phyloP scores from a whole-genome alignment of 805 yeast genomes.

The Candida anglica region DNA sequence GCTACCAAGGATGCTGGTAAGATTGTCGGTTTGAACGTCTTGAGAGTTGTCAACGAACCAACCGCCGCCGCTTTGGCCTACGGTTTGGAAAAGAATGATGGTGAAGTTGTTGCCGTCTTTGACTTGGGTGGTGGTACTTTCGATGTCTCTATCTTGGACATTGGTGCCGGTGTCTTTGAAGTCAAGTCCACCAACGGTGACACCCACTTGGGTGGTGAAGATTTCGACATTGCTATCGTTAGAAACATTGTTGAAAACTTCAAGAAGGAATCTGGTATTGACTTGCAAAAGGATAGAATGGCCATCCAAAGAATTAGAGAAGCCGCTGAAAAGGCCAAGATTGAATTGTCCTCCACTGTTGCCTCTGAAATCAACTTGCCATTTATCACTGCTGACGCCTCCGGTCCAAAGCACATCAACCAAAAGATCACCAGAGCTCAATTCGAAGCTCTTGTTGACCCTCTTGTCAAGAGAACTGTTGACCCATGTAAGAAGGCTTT shows the following conservation, averaged over 20 bases:
- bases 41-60: constrained; percentile 88
- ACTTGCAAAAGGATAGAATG: constrained; percentile 61
- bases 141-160: constrained; percentile 94
- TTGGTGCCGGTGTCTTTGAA: constrained; percentile 96
- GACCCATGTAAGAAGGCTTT: constrained; percentile 79
- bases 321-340: constrained; percentile 88
- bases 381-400: constrained; percentile 82
- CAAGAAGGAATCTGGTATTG: constrained; percentile 69
- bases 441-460: constrained; percentile 63
- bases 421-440: constrained; percentile 63
- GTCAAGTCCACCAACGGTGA: constrained; percentile 97
- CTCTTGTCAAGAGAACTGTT: constrained; percentile 66
- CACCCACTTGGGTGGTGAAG: constrained; percentile 92
- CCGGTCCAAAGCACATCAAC: constrained; percentile 77
- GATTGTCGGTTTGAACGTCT: constrained; percentile 88
- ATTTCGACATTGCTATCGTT: constrained; percentile 82
- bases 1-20: constrained; percentile 97
- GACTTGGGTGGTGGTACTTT: constrained; percentile 99
- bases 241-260: constrained; percentile 78
- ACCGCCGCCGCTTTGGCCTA: constrained; percentile 94
- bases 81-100: constrained; percentile 80
- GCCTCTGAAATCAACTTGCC: constrained; percentile 77
- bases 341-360: constrained; percentile 73
- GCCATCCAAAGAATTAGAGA: constrained; percentile 84
- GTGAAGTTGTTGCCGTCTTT: constrained; percentile 89